These are phyloP conservation scores for Teratosphaeria pseudoeucalypti DNA, from an alignment of 2,329 filamentous ascomycete species.

Conservation along the genomic window DNA sequence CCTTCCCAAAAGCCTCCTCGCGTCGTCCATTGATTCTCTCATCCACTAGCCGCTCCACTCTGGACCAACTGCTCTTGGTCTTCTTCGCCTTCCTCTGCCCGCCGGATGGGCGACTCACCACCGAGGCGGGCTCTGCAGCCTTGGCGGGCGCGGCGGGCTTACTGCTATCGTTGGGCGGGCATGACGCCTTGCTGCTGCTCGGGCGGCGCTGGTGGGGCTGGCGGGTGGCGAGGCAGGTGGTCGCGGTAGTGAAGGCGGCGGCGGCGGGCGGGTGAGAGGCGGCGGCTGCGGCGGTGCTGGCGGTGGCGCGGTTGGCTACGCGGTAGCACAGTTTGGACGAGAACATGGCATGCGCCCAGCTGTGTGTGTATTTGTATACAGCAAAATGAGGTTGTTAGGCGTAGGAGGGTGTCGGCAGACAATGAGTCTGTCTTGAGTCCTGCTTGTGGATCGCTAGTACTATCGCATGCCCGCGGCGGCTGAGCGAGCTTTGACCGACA, in stretches of 20 bases:
- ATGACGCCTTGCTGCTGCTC: conserved; percentile 41
- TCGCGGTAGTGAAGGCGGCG: conserved; percentile 15
- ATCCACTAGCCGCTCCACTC: neutral
- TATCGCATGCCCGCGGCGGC: neutral
- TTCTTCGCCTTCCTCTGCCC: conserved; percentile 9
- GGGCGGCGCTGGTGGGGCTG: conserved; percentile 38
- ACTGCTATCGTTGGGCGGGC: conserved; percentile 29
- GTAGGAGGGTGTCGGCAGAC: neutral
- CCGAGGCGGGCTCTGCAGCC: conserved; percentile 10
- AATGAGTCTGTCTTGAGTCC: neutral
- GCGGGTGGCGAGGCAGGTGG: conserved; percentile 26
- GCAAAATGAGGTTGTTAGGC: neutral
- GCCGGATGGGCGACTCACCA: conserved; percentile 7
- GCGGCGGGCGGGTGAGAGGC: neutral
- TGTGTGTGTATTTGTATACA: neutral
- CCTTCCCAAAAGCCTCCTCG: conserved; percentile 8
- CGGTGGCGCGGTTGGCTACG: conserved; percentile 20
- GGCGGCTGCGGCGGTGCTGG: conserved; percentile 1
- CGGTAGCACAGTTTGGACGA: conserved; percentile 20
- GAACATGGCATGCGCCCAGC: conserved; percentile 16
- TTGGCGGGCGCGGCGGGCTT: conserved; percentile 21
- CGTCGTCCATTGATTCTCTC: conserved; percentile 3
- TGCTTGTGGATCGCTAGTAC: neutral
- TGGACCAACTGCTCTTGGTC: conserved; percentile 5
- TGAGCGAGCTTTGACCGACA: neutral